Evolutionary conservation across 1,139 yeast genomes (phyloP).

Genomic region (Hyphopichia wangnamkhiaoensis): DNA sequence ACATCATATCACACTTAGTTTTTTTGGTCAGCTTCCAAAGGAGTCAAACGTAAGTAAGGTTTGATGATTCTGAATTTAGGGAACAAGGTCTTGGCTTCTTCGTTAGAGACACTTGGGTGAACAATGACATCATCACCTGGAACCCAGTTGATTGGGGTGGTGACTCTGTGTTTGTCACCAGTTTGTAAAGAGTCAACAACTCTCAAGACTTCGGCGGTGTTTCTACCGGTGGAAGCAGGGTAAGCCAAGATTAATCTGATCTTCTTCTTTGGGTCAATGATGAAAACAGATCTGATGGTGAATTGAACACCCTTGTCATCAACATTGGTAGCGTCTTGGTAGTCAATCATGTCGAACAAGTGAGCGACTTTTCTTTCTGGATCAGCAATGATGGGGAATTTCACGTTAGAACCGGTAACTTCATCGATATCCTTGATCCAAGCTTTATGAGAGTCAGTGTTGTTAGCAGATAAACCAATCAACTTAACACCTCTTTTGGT

Average conservation of each 20-base stretch:
- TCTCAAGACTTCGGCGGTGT: conserved; percentile 83
- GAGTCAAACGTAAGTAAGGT: conserved; percentile 63
- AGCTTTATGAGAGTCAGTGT: conserved; percentile 64
- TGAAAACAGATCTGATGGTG: conserved; percentile 80
- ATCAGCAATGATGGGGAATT: conserved; percentile 83
- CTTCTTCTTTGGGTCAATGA: conserved; percentile 78
- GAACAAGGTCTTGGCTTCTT: conserved; percentile 70
- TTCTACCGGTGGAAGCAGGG: conserved; percentile 87
- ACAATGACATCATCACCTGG: conserved; percentile 86
- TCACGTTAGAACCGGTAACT: conserved; percentile 63
- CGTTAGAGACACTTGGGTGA: conserved; percentile 70
- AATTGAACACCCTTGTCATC: conserved; percentile 69
- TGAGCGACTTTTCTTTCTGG: conserved; percentile 67
- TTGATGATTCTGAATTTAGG: conserved; percentile 76
- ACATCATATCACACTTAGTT: background rate
- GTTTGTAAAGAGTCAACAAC: conserved; percentile 78
- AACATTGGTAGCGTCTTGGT: conserved; percentile 79
- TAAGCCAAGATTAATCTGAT: conserved; percentile 72
- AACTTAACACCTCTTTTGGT: conserved; percentile 73
- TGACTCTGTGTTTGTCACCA: conserved; percentile 68
- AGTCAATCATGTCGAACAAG: conserved; percentile 79
- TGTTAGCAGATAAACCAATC: conserved; percentile 78
- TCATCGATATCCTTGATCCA: conserved; percentile 88
- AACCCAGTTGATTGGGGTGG: conserved; percentile 86
- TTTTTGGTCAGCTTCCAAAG: conserved; percentile 21